Base-by-base conservation (phyloP, 2,329 filamentous ascomycete genomes). In the Arthroderma uncinatum region DNA sequence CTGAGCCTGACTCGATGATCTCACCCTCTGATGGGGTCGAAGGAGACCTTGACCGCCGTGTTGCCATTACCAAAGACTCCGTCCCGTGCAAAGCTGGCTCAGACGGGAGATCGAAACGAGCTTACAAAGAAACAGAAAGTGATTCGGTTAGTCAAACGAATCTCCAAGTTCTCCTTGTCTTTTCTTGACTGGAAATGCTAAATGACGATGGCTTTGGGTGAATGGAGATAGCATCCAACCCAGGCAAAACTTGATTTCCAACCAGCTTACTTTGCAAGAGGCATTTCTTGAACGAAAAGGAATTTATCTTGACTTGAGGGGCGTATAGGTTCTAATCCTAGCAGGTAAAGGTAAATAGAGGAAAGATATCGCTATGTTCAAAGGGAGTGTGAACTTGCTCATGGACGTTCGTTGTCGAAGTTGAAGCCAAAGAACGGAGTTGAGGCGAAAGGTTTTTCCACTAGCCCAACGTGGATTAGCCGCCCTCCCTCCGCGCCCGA, bases 11-110 rank as follows among this genome's bases (percentile, higher is more conserved):
- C 75, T 91, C 87, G 72, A 86, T 76, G 73, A 92, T 89, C 78
- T 94, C 89, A 76, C 89, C 89, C 75, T 94, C 88, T 74, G 89
- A 88, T 68, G 87, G 88, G 75, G 85, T 89, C 66, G 79, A 78
- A 62, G 70, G 71, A 64, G 77, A 78, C 65, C 74, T 71, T 67
- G 71, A 73, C 66, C 69, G 68, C 73, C 74, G 70, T 62, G 76
- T 76, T 64, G 73, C 68, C 78, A 80, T 80, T 40, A 33, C 25
- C 28, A 42, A 39, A 53, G 6, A 39, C 23, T 23, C 19, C 50
- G 50, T 23, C 50, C 12, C 30, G 50, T 37, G 23, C 39, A 48
- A 21, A 8, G 40, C 28, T 36, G 47, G 28, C 47, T 50, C 28
- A 50, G 33, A 16, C 25, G 47, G 25, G 25, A 33, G 14, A 53